Evolutionary conservation across 2,329 filamentous ascomycete species (phyloP), one percentile per base, ranked within the genome.

Genomic region (Ceratocystis ficicola): DNA sequence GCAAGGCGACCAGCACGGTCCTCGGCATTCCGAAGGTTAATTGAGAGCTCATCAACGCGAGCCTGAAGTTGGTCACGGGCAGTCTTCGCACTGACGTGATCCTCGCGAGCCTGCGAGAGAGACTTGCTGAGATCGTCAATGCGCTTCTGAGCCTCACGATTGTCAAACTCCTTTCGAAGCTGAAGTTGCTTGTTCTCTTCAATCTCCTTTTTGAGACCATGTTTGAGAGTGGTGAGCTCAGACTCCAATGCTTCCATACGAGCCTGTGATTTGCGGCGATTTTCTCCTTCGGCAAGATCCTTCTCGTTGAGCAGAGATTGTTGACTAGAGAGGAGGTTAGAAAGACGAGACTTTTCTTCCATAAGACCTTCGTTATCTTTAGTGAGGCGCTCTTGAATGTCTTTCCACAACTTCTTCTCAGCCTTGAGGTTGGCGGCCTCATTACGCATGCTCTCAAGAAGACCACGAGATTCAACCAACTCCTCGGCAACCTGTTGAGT

Each of bases 401-500:
- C 90, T 77, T 94, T 95, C 88, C 89, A 96, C 8, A 99, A 80
- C 46, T 90, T 88, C 77, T 96, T 96, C 75, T 97, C 93, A 0
- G 93, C 92, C 74, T 95, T 96, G 44, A 96, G 82, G 72, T 97
- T 96, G 17, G 91, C 87, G 65, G 87, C 90, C 73, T 99, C 94
- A 69, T 90, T 91, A 64, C 91, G 88, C 75, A 96, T 83, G 72
- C 90, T 92, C 72, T 99, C 93, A 2, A 89, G 80, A 64, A 93
- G 77, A 41, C 88, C 88, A 73, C 86, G 88, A 4, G 88, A 86
- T 73, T 96, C 94, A 8, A 97, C 86, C 5, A 97, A 81, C 71
- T 99, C 93, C 75, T 97, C 93, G 0, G 90, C 91, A 32, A 93
- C 88, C 75, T 96, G 91, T 72, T 96, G 91, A 1, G 89, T 94